These are phyloP conservation scores for Biscogniauxia marginata DNA, from an alignment of 2,329 filamentous ascomycete species.

Conservation along the genomic window DNA sequence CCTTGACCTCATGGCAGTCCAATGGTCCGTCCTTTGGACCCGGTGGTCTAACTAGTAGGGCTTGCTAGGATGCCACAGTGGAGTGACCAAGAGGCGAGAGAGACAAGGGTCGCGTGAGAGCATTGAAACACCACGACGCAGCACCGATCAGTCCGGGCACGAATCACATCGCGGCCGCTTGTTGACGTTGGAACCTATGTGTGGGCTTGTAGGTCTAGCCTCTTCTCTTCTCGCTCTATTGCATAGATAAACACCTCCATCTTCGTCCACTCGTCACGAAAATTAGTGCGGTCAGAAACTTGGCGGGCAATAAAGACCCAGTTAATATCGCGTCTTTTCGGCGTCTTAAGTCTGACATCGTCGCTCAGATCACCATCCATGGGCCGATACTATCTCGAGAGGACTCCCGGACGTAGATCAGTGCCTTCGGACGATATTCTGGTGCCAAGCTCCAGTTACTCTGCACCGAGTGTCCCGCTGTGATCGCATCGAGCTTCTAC, in stretches of 20 bases:
- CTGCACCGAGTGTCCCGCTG: not conserved
- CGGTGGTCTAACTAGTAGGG: not conserved
- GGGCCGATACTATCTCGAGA: not conserved
- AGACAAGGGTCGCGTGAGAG: not conserved
- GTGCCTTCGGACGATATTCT: not conserved
- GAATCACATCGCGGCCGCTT: not conserved
- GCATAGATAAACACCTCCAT: not conserved
- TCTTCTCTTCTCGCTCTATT: not conserved
- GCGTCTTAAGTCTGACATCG: not conserved
- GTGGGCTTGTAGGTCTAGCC: not conserved
- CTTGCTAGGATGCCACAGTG: not conserved
- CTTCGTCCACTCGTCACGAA: not conserved
- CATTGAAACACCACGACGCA: constrained; percentile 1
- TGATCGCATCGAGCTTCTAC: not conserved
- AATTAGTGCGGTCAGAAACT: not conserved
- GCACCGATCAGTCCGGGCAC: not conserved
- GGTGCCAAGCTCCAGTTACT: not conserved
- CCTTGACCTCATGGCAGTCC: constrained; percentile 8
- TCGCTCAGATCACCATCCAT: not conserved
- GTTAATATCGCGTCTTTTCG: not conserved
- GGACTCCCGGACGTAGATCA: not conserved
- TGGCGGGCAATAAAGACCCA: not conserved
- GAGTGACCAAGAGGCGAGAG: not conserved
- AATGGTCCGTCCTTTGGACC: constrained; percentile 14
- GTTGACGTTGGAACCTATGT: not conserved